Conservation (phyloP, 2,329 filamentous ascomycete species). For the Lachnellula hyalina region DNA sequence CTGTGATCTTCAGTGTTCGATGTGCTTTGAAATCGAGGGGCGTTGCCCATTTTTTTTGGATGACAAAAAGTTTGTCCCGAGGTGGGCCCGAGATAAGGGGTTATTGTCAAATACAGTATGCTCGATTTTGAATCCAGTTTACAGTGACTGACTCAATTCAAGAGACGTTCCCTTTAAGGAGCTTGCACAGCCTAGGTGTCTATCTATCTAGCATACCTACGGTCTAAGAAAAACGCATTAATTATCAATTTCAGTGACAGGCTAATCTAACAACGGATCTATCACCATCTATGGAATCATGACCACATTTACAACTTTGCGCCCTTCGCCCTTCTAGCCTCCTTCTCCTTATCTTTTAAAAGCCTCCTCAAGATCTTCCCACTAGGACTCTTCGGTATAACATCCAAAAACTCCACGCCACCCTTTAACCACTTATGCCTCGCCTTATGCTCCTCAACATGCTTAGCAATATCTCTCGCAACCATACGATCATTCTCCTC, state of each 20-base stretch:
- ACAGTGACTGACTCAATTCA: too few relatives aligned
- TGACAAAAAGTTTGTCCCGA: slow-evolving; percentile 10
- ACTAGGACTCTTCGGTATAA: slow-evolving; percentile 67
- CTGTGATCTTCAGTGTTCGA: slow-evolving; percentile 6
- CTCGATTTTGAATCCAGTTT: too few relatives aligned
- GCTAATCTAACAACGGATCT: neutral
- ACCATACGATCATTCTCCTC: slow-evolving; percentile 52
- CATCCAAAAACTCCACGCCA: slow-evolving; percentile 57
- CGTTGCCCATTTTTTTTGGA: slow-evolving; percentile 9
- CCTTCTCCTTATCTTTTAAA: slow-evolving; percentile 69
- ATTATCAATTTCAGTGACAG: neutral
- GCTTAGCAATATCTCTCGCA: slow-evolving; percentile 47
- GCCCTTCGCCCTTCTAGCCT: slow-evolving; percentile 56
- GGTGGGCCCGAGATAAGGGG: neutral
- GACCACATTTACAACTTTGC: slow-evolving; percentile 55
- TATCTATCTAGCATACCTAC: neutral
- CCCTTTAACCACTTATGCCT: slow-evolving; percentile 64
- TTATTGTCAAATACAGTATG: neutral
- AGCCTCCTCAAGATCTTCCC: slow-evolving; percentile 68
- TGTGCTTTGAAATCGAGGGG: slow-evolving; percentile 17
- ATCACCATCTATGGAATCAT: neutral
- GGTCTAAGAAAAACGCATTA: neutral
- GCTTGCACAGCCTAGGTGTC: neutral
- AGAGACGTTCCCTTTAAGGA: too few relatives aligned
- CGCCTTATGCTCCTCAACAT: slow-evolving; percentile 62